Conservation (phyloP, 345 rosid species). For the Dipteronia dyeriana region DNA sequence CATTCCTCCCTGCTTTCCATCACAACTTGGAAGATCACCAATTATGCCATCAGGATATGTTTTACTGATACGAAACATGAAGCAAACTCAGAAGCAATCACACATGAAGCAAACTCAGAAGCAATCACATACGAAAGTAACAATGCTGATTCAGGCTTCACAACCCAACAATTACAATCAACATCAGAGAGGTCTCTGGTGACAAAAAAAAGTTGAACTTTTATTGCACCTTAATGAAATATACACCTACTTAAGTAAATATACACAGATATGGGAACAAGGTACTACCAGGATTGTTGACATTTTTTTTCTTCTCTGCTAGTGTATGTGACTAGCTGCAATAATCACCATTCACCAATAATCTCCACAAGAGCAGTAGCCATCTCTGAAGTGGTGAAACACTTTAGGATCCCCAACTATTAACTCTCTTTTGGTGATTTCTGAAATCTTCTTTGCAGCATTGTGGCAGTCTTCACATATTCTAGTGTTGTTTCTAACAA, state of each 20-base stretch:
- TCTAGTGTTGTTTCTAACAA: slow-evolving; percentile 62
- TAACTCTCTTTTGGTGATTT: slow-evolving; percentile 51
- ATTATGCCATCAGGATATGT: no score
- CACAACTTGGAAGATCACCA: no score
- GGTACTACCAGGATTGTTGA: background rate
- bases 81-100: no score
- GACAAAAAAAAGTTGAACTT: background rate
- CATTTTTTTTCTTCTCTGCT: no score
- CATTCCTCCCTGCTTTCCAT: no score
- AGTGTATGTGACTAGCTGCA: background rate
- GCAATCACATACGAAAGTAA: no score
- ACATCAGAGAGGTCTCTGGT: no score
- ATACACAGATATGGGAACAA: background rate
- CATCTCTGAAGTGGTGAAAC: slow-evolving; percentile 65
- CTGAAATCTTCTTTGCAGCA: slow-evolving; percentile 52
- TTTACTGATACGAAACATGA: no score
- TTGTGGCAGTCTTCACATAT: slow-evolving; percentile 69
- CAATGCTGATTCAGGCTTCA: no score
- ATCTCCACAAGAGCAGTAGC: slow-evolving; percentile 54
- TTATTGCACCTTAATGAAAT: slow-evolving; percentile 2
- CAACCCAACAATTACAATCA: no score
- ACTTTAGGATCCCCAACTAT: slow-evolving; percentile 54
- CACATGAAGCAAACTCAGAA: no score
- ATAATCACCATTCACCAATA: slow-evolving; percentile 61
- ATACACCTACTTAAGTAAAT: background rate